phyloP scores from a whole-genome alignment of 2,329 filamentous ascomycete genomes.

The Grosmannia huntii region DNA sequence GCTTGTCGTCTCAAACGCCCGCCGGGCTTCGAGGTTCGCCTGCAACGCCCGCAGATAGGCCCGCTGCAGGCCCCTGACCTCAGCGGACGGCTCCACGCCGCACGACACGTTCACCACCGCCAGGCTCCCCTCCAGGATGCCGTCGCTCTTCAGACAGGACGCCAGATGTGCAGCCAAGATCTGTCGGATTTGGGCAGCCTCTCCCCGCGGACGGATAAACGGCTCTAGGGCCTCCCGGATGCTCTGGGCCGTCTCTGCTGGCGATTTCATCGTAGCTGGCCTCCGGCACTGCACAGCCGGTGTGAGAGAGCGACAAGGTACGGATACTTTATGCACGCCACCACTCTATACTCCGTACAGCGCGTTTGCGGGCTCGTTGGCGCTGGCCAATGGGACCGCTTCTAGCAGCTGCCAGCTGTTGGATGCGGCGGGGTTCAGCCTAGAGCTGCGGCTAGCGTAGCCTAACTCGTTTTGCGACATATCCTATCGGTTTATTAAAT shows the following conservation, averaged over 20 bases:
- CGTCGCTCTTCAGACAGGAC: slow-evolving; percentile 27
- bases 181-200: slow-evolving; percentile 42
- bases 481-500: neutral
- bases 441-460: slow-evolving; percentile 6
- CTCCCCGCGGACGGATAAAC: slow-evolving; percentile 43
- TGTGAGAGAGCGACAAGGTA: neutral
- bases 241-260: slow-evolving; percentile 6
- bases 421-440: slow-evolving; percentile 2
- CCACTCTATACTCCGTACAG: too few species aligned
- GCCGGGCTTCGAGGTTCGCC: slow-evolving; percentile 37
- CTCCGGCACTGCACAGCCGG: neutral
- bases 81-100: slow-evolving; percentile 20
- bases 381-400: slow-evolving; percentile 3
- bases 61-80: slow-evolving; percentile 34
- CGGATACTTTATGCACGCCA: neutral
- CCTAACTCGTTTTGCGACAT: neutral
- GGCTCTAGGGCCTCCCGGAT: slow-evolving; percentile 27
- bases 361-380: neutral
- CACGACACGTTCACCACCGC: slow-evolving; percentile 31
- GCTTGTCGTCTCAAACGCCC: slow-evolving; percentile 20
- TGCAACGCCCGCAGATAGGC: slow-evolving; percentile 43
- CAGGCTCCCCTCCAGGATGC: slow-evolving; percentile 16
- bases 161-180: slow-evolving; percentile 41
- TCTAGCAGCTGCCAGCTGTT: neutral
- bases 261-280: slow-evolving; percentile 1